phyloP scores from a whole-genome alignment of 768 basidiomycete species.

The Cytidiella melzeri region DNA sequence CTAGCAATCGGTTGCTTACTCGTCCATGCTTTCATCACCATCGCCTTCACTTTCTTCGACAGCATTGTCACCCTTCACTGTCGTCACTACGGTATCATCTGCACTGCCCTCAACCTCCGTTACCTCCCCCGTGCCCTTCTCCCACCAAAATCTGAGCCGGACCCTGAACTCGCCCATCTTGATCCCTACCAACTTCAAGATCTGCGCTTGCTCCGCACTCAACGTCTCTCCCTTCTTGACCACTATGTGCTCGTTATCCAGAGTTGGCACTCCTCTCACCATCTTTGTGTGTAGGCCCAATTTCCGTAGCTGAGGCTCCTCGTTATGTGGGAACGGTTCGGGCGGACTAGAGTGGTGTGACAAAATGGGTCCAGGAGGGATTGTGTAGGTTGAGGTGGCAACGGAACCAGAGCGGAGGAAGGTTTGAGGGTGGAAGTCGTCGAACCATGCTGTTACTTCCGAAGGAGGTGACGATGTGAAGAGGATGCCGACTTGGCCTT shows the following conservation, averaged over 20 bases:
- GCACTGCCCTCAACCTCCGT: slow-evolving; percentile 42
- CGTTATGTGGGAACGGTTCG: slow-evolving; percentile 92
- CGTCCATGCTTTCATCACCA: slow-evolving; percentile 25
- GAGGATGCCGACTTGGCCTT: slow-evolving; percentile 90
- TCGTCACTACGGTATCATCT: slow-evolving; percentile 16
- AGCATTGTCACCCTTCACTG: slow-evolving; percentile 28
- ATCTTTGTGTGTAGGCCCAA: slow-evolving; percentile 83
- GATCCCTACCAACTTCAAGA: slow-evolving; percentile 87
- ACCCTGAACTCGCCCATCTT: slow-evolving; percentile 84
- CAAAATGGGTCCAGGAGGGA: slow-evolving; percentile 86
- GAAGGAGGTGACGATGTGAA: slow-evolving; percentile 88
- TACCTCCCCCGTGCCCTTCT: slow-evolving; percentile 59
- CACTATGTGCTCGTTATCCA: slow-evolving; percentile 73
- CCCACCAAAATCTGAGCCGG: slow-evolving; percentile 67
- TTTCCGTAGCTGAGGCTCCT: slow-evolving; percentile 93
- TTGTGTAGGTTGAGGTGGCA: slow-evolving; percentile 64
- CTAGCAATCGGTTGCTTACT: slow-evolving; percentile 15
- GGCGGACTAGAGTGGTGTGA: slow-evolving; percentile 71
- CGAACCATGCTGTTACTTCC: slow-evolving; percentile 94
- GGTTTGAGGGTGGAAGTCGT: slow-evolving; percentile 81
- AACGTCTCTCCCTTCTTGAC: slow-evolving; percentile 79
- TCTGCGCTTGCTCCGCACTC: slow-evolving; percentile 83
- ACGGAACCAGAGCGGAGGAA: slow-evolving; percentile 86
- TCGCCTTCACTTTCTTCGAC: slow-evolving; percentile 30
- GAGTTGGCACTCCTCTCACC: slow-evolving; percentile 81